A percentile compares a stretch with the other conserved stretches of the same genome.
Evolutionary conservation across 768 basidiomycete species (phyloP).

Genomic region (Fomitopsis pulvina): DNA sequence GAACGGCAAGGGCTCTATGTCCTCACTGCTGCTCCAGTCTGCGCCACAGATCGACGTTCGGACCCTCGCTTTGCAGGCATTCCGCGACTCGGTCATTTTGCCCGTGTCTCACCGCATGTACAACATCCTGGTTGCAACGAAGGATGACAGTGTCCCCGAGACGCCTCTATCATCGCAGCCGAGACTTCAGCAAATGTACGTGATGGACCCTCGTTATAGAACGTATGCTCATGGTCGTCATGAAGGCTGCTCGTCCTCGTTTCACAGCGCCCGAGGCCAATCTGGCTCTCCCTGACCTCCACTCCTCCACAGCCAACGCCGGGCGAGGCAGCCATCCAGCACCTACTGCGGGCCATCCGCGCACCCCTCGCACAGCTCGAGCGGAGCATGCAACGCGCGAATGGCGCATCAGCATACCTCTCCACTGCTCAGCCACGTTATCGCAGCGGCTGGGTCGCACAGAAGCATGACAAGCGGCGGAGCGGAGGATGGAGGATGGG

Average conservation of each 20-base stretch:
- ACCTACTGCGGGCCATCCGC: slow-evolving; percentile 59
- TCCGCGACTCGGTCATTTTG: slow-evolving; percentile 73
- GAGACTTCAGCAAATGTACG: slow-evolving; percentile 76
- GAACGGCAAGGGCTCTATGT: slow-evolving; percentile 36
- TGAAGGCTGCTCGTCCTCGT: slow-evolving; percentile 68
- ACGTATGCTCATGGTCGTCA: neutral
- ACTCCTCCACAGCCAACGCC: slow-evolving; percentile 48
- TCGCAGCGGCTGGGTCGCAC: slow-evolving; percentile 68
- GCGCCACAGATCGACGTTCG: slow-evolving; percentile 72
- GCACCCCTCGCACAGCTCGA: slow-evolving; percentile 31
- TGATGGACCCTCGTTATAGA: neutral
- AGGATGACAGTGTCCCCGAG: slow-evolving; percentile 52
- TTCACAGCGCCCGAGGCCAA: slow-evolving; percentile 57
- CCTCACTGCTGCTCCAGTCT: slow-evolving; percentile 25
- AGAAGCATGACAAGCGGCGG: slow-evolving; percentile 26
- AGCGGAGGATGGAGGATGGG: neutral
- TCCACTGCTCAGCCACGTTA: slow-evolving; percentile 72
- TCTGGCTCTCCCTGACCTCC: slow-evolving; percentile 51
- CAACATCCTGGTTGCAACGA: slow-evolving; percentile 45
- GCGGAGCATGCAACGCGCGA: slow-evolving; percentile 12
- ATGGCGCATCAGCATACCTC: slow-evolving; percentile 56
- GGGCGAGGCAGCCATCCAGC: slow-evolving; percentile 62
- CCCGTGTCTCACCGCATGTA: slow-evolving; percentile 55
- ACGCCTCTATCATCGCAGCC: slow-evolving; percentile 54
- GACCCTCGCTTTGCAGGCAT: slow-evolving; percentile 69